Conservation (phyloP, 441 rosid species). For the Erodium moschatum region DNA sequence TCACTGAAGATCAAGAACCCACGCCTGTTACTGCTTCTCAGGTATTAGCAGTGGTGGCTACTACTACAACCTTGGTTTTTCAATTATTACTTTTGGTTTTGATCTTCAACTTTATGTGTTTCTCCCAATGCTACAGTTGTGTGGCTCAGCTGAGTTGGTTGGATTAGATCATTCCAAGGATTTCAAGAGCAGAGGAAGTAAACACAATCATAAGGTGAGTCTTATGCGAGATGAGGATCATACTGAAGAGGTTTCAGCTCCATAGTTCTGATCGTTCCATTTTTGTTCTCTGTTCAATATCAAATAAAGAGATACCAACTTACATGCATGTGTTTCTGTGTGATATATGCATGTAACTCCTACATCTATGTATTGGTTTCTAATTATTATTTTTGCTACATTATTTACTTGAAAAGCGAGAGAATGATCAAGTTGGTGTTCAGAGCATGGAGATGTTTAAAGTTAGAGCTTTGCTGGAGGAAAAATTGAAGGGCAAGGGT, state of each 20-base stretch:
- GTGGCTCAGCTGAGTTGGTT: slow-evolving; percentile 20
- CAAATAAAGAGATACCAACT: background rate
- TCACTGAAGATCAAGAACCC: slow-evolving; percentile 18
- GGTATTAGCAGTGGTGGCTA: slow-evolving; percentile 20
- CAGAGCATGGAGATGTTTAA: slow-evolving; percentile 72
- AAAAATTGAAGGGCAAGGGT: slow-evolving; percentile 59
- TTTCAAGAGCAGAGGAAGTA: slow-evolving; percentile 28
- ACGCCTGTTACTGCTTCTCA: slow-evolving; percentile 20
- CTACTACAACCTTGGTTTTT: slow-evolving; percentile 1
- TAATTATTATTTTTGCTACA: background rate
- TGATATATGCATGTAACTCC: background rate
- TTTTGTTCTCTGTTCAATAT: background rate
- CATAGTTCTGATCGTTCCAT: background rate
- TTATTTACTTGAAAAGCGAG: slow-evolving; percentile 15
- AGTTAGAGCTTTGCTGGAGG: slow-evolving; percentile 74
- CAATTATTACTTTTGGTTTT: background rate
- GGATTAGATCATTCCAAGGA: slow-evolving; percentile 26
- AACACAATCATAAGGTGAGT: slow-evolving; percentile 50
- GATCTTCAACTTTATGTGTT: slow-evolving; percentile 1
- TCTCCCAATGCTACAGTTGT: slow-evolving; percentile 22
- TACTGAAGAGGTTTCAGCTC: slow-evolving; percentile 6
- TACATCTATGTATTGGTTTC: background rate
- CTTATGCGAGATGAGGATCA: background rate
- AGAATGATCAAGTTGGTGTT: slow-evolving; percentile 48
- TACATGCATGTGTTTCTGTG: slow-evolving; percentile 3